phyloP scores from a whole-genome alignment of 805 yeast genomes.

The Starmerella asiatica region DNA sequence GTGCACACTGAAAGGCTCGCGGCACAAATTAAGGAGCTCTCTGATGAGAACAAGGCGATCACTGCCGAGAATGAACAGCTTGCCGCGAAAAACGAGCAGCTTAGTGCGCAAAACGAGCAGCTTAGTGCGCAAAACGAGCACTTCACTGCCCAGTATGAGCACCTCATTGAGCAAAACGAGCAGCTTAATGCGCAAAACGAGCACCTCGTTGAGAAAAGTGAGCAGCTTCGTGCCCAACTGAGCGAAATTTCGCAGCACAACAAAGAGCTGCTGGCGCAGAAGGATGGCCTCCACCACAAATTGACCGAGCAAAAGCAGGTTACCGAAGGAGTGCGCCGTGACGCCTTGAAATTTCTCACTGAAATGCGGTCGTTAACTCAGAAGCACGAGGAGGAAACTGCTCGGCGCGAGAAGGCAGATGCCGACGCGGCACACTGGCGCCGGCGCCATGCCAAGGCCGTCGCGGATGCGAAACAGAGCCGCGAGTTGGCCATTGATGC shows the following conservation, averaged over 20 bases:
- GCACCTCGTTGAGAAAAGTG: neutral
- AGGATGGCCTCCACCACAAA: neutral
- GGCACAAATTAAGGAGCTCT: no score
- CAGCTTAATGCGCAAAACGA: neutral
- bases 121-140: neutral
- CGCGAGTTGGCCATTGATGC: constrained; percentile 4
- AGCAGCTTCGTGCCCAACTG: neutral
- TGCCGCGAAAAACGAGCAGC: no score
- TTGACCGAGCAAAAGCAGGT: neutral
- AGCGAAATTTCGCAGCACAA: no score
- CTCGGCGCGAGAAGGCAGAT: constrained; percentile 23
- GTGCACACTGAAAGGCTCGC: no score
- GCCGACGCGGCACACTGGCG: constrained; percentile 29
- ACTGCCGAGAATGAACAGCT: no score
- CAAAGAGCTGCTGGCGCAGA: neutral
- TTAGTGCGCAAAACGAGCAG: no score
- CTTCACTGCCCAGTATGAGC: neutral
- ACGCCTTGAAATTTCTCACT: constrained; percentile 26
- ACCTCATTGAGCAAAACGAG: neutral
- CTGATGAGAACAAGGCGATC: no score
- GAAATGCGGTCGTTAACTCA: constrained; percentile 30
- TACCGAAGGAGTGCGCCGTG: constrained; percentile 28
- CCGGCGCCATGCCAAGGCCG: constrained; percentile 22
- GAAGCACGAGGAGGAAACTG: constrained; percentile 19
- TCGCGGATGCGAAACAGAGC: constrained; percentile 22